Evolutionary conservation across 2,329 filamentous ascomycete genomes (phyloP).

Genomic region (Exophiala xenobiotica): DNA sequence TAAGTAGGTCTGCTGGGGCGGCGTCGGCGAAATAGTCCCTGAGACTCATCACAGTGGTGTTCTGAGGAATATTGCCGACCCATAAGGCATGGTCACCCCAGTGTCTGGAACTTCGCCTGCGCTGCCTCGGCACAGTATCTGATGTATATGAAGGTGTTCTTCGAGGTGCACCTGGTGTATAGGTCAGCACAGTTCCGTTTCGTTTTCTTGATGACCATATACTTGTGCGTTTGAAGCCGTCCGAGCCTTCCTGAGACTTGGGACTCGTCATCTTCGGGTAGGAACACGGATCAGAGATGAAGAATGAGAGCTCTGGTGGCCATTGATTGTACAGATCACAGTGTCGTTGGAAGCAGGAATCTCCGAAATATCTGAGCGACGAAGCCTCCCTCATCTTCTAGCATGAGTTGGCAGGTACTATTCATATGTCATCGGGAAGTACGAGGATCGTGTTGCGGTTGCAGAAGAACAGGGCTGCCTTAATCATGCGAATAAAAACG

Average conservation of each 20-base stretch:
- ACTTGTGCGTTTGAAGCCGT: neutral
- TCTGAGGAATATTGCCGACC: conserved; percentile 24
- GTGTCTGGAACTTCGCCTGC: neutral
- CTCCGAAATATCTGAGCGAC: no score
- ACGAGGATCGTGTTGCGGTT: neutral
- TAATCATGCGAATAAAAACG: no score
- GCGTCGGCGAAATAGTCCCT: conserved; percentile 20
- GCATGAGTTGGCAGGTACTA: no score
- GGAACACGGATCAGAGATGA: no score
- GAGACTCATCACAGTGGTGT: conserved; percentile 20
- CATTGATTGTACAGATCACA: no score
- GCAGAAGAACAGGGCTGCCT: no score
- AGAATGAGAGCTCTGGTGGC: no score
- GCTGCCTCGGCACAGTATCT: neutral
- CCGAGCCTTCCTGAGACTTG: neutral
- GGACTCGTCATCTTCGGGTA: neutral
- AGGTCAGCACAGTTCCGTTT: neutral
- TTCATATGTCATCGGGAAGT: neutral
- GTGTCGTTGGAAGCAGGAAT: no score
- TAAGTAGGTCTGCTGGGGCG: conserved; percentile 11
- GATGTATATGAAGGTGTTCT: neutral
- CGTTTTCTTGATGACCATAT: no score
- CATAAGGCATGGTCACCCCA: conserved; percentile 21
- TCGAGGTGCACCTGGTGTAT: neutral
- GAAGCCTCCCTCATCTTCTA: no score